Base-by-base conservation (phyloP, 108 stramenopile genomes). In the Skeletonema marinoi region DNA sequence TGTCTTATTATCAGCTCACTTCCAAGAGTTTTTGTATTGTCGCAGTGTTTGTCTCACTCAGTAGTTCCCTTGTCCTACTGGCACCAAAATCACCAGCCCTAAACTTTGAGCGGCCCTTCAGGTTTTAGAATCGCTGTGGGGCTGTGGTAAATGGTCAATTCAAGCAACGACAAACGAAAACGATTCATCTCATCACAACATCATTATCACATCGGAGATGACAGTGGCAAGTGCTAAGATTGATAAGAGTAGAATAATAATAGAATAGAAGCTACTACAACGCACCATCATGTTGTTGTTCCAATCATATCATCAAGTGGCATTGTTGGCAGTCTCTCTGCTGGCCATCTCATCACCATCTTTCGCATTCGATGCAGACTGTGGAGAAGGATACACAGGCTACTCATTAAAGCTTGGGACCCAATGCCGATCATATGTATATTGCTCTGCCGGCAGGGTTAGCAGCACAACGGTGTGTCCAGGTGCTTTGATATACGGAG, bases 361-460 rank as follows among this genome's bases (percentile, higher is more conserved):
- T 21, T 1, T 4, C 9, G 68, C 68, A 44, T 48, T 51, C 21
- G 75, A 76, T 56, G 10, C n/a, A 17, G 59, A 60, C 60, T 76
- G 75, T 19, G 46, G 48, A 54, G 32, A 39, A 16, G 46, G 36
- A 35, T 78, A 78, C 69, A 58, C 51, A 5, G 77, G 77, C 38
- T 70, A 65, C 63, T 69, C 77, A 21, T 41, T 78, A 29, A 70
- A 70, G 36, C 38, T 48, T 29, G 51, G 39, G 19, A 36, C 68
- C 17, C 11, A 6, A 4, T 78, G 77, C 29, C 13, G 32, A 33
- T 31, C 54, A 36, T 80, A 80, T 68, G 79, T 74, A 17, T 70
- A 69, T 39, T 80, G 79, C 48, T 30, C 66, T 30, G n/a, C 33
- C 16, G 79, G 79, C 6, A 12, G 31, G 14, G 33, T 69, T 8